Base-by-base conservation (phyloP, 169 alveolate species). In the Neospora caninum region DNA sequence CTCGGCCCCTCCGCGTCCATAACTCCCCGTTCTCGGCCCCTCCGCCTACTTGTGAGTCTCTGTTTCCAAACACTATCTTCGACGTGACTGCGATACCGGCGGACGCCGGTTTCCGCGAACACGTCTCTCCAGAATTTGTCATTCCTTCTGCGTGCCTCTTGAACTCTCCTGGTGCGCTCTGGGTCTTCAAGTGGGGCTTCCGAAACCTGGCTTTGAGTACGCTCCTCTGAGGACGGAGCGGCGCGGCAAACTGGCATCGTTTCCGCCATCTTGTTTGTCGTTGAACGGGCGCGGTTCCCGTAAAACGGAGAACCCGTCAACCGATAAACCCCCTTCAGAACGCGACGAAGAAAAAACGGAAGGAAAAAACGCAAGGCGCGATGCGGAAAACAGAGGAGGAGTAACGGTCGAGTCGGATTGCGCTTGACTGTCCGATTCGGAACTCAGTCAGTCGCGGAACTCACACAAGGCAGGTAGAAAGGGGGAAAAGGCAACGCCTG, bases 51-150 rank as follows among this genome's bases (percentile, higher is more conserved):
- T 41, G 89, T 82, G 7, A 82, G 89, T 29, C 89, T 39, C 67
- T 82, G 89, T n/a, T 82, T 82, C 89, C 89, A 82, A 6, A 82
- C 67, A 31, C 38, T 82, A 0, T 42, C 89, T 45, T 82, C 89
- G 4, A 43, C 69, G 36, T 41, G 13, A 16, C 22, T 29, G 31
- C 67, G 69, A 41, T 82, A 20, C 29, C 67, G 34, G 89, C 89
- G 89, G 16, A 82, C 89, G 36, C 89, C 89, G 31, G 89, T 6
- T 49, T 82, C 89, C 38, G 39, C 89, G 41, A 82, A 82, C 7
- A 82, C 39, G 36, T 82, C 67, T 36, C 67, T 82, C 89, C 89
- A 82, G 70, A 82, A 82, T 22, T 41, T 82, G 67, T 39, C 89
- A 41, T 42, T 82, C 39, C 6, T 82, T 6, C 39, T 39, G n/a